phyloP scores from a whole-genome alignment of 2,329 filamentous ascomycete genomes.

The Penicillium sp. region DNA sequence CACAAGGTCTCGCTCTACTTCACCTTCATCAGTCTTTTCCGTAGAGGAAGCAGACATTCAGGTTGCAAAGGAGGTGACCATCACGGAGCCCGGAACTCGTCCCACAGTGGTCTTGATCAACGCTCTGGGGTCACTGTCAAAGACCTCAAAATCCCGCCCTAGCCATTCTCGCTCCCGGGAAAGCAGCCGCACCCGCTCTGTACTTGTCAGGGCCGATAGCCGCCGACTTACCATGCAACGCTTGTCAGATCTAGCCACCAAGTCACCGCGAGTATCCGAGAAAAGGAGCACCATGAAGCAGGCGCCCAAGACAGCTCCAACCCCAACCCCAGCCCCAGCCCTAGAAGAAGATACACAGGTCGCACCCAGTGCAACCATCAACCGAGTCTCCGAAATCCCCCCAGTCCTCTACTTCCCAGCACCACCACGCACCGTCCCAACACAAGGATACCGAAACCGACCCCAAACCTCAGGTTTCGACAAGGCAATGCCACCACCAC shows the following conservation, averaged over 20 bases:
- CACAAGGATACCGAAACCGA: conserved; percentile 26
- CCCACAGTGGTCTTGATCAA: conserved; percentile 37
- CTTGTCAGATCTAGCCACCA: neutral
- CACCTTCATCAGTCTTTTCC: conserved; percentile 31
- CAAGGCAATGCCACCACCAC: conserved; percentile 10
- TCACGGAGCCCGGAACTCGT: conserved; percentile 32
- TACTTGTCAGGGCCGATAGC: conserved; percentile 2
- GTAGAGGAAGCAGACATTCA: conserved; percentile 36
- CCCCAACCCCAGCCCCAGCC: neutral
- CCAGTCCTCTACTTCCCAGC: conserved; percentile 21
- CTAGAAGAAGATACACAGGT: neutral
- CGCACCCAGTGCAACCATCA: conserved; percentile 22
- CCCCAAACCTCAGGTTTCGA: conserved; percentile 27
- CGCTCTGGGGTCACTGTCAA: conserved; percentile 22
- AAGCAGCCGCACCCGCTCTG: conserved; percentile 9
- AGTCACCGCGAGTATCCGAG: neutral
- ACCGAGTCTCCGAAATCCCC: conserved; percentile 28
- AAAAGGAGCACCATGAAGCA: neutral
- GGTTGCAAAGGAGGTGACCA: conserved; percentile 35
- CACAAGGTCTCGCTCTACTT: conserved; percentile 28
- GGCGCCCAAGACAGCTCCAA: neutral
- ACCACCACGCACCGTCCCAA: conserved; percentile 17
- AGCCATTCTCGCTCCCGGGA: conserved; percentile 18
- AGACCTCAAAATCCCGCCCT: conserved; percentile 11
- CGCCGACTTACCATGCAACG: conserved; percentile 9